A percentile compares a stretch with the other conserved stretches of the same genome.
Conservation (phyloP, 176 grass and related monocot species). For the Areca catechu region DNA sequence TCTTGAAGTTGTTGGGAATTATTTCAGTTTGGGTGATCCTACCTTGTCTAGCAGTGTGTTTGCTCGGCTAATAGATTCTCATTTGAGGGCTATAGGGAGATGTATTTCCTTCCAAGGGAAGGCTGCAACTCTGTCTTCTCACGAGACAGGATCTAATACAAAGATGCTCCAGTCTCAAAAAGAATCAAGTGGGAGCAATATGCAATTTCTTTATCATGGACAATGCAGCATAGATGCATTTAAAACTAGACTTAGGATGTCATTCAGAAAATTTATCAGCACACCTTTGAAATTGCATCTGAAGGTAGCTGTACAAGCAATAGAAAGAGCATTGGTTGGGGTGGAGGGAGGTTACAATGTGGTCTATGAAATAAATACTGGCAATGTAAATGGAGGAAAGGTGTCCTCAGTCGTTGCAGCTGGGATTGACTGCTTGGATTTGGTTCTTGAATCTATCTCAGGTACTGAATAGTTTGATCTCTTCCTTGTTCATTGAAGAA, state of each 20-base stretch:
- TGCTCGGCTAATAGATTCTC: slow-evolving; percentile 45
- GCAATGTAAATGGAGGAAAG: slow-evolving; percentile 51
- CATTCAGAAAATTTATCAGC: slow-evolving; percentile 64
- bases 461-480: slow-evolving; percentile 25
- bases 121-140: slow-evolving; percentile 62
- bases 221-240: slow-evolving; percentile 48
- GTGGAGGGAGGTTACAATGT: slow-evolving; percentile 49
- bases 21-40: slow-evolving; percentile 43
- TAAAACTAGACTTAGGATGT: slow-evolving; percentile 63
- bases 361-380: slow-evolving; percentile 65
- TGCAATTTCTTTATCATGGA: slow-evolving; percentile 24
- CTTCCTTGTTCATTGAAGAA: too few relatives aligned
- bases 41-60: slow-evolving; percentile 57
- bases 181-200: slow-evolving; percentile 22
- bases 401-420: slow-evolving; percentile 63
- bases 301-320: slow-evolving; percentile 43
- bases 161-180: slow-evolving; percentile 47
- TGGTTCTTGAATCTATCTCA: slow-evolving; percentile 73
- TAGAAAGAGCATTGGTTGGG: slow-evolving; percentile 84
- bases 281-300: slow-evolving; percentile 44
- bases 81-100: slow-evolving; percentile 73
- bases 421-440: slow-evolving; percentile 69
- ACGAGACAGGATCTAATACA: slow-evolving; percentile 71
- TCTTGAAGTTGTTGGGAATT: slow-evolving; percentile 55
- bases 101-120: slow-evolving; percentile 87